Evolutionary conservation across 306 rosid species (phyloP).

Genomic region (Delonix regia): DNA sequence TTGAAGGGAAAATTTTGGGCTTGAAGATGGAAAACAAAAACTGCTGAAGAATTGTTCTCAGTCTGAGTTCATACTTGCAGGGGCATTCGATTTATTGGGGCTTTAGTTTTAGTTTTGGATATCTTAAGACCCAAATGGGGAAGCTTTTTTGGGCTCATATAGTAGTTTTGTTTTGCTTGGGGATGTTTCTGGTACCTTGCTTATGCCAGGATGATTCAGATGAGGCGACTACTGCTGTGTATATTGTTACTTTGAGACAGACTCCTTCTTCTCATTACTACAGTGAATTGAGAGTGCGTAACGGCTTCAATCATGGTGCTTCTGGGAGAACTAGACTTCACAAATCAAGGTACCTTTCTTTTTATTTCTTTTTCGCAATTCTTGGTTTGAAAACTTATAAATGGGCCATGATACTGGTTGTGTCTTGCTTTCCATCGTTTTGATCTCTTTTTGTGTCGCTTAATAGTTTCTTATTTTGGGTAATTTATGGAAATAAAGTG

Average conservation of each 20-base stretch:
- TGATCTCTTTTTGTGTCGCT: not conserved
- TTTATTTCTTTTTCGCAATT: too few species aligned
- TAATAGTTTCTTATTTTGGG: not conserved
- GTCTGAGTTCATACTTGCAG: constrained; percentile 19
- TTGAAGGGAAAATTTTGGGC: constrained; percentile 16
- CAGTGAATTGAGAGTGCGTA: constrained; percentile 50
- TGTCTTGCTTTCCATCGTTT: not conserved
- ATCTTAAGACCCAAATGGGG: constrained; percentile 55
- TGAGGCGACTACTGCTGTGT: constrained; percentile 59
- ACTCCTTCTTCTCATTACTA: constrained; percentile 64
- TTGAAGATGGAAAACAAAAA: constrained; percentile 46
- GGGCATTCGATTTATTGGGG: constrained; percentile 33
- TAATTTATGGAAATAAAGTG: not conserved
- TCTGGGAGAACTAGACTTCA: constrained; percentile 63
- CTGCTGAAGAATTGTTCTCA: constrained; percentile 37
- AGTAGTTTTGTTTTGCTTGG: constrained; percentile 50
- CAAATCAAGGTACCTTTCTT: constrained; percentile 60
- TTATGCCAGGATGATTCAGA: constrained; percentile 61
- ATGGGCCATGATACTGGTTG: not conserved
- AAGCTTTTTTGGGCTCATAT: constrained; percentile 43
- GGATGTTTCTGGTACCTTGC: constrained; percentile 44
- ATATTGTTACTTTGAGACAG: constrained; percentile 79
- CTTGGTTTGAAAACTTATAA: constrained; percentile 14
- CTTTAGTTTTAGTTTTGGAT: constrained; percentile 18
- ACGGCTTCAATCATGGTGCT: constrained; percentile 44